Evolutionary conservation across 805 yeast species (phyloP).

Genomic region (Candida odintsovae): DNA sequence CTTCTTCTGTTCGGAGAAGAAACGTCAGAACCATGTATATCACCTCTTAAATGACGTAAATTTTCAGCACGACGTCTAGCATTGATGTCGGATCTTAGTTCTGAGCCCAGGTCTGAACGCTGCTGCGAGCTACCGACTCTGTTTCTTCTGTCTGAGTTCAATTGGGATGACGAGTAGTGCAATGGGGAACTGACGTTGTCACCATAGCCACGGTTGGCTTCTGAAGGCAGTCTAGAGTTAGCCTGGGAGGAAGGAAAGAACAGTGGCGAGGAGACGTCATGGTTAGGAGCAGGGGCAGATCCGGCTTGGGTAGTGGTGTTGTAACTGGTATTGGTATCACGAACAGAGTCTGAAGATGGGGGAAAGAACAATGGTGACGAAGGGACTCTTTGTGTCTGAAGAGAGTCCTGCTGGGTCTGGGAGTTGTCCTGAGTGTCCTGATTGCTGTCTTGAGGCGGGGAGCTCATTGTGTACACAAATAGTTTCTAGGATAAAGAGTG

Average conservation of each 20-base stretch:
- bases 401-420: slow-evolving; percentile 6
- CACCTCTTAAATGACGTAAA: slow-evolving; percentile 63
- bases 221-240: slow-evolving; percentile 12
- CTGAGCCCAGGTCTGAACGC: slow-evolving; percentile 29
- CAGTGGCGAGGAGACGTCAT: slow-evolving; percentile 26
- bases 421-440: slow-evolving; percentile 2
- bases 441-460: slow-evolving; percentile 4
- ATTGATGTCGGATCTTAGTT: slow-evolving; percentile 40
- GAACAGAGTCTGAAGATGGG: slow-evolving; percentile 28
- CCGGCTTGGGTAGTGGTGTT: slow-evolving; percentile 10
- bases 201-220: slow-evolving; percentile 7
- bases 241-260: slow-evolving; percentile 29
- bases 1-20: slow-evolving; percentile 67
- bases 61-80: slow-evolving; percentile 37
- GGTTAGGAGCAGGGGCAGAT: slow-evolving; percentile 3
- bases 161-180: slow-evolving; percentile 34
- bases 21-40: slow-evolving; percentile 64
- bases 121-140: slow-evolving; percentile 6
- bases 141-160: slow-evolving; percentile 24
- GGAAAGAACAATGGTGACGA: slow-evolving; percentile 53
- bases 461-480: slow-evolving; percentile 10
- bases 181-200: slow-evolving; percentile 38
- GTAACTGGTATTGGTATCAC: slow-evolving; percentile 24
- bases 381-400: slow-evolving; percentile 24
- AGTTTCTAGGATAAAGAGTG: neutral